Evolutionary conservation across 75 land plant species (phyloP), one percentile per base, ranked within the genome.

Genomic region (Larix kaempferi): DNA sequence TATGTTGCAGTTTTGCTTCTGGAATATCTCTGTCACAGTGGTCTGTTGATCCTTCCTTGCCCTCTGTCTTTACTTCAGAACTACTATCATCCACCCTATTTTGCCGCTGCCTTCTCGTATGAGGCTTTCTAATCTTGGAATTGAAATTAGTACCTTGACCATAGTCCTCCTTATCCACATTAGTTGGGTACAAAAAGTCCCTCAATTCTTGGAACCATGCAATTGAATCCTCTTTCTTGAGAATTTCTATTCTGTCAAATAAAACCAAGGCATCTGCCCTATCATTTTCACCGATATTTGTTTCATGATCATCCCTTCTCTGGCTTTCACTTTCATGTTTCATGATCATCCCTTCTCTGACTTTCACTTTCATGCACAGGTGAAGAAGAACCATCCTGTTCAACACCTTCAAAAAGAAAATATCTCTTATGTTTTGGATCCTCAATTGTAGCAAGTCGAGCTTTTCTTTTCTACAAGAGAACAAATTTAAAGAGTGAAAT

Each of bases 391-490:
- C 61, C 74, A 66, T 90, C 98, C 69, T 85, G 91, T 57, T 91
- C 92, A 16, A 22, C 80, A 56, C 16, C 44, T 13, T 84, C 92
- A 41, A 80, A 73, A 63, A 74, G 59, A 19, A 78, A 12, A 79
- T n/a, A 63, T 25, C 78, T 81, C 62, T 80, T 79, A 44, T 78
- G 81, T 12, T 88, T 88, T n/a, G 83, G 79, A 82, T 84, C 88
- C 75, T 88, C 88, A 76, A 97, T 94, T 56, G 69, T 81, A 54
- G 92, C 99, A 59, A 97, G 81, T 44, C 99, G 95, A 35, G 92
- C 85, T 19, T 64, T 22, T 83, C 80, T 94, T 82, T 72, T 92
- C 99, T 97, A 86, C 82, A 85, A 69, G 74, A 29, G 49, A 58
- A 41, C 33, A 78, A 71, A 76, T 39, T 61, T 67, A 19, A 75